Base-by-base conservation (phyloP, 495 filamentous ascomycete species). In the Aspergillus biplanus region DNA sequence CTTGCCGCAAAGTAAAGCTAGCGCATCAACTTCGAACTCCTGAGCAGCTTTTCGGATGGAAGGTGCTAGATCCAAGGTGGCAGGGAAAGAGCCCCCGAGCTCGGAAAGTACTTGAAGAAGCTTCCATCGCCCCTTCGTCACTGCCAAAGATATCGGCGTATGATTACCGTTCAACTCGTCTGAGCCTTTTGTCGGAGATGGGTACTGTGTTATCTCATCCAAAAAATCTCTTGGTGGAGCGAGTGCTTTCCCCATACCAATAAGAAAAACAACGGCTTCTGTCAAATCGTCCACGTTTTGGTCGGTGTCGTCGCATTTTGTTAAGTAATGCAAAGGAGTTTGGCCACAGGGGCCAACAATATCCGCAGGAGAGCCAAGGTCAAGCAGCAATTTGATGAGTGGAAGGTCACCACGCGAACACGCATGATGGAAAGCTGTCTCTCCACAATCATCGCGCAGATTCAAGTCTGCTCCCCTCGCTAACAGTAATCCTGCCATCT, bases 381-480 rank as follows among this genome's bases (percentile, higher is more conserved):
- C 39, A 33, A 64, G 31, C 13, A 64, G 32, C 11, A 59, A 27
- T 12, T 34, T 8, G 5, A 64, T 53, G 27, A 64, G 35, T 21
- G 55, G 55, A 21, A 47, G 13, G 31, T 59, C 7, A 9, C 46
- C 46, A 7, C 31, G n/a, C 34, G 48, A 33, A 4, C 46, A 44
- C 3, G 56, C 62, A n/a, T 64, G 54, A 42, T 64, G 62, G 15
- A 64, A 15, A 32, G 33, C 55, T 7, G 56, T 59, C 34, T 16
- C 54, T 12, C 62, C 62, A 0, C 34, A 39, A 5, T 5, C 16
- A 59, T 58, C 62, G 8, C n/a, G 0, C 13, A 48, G 0, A 0
- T 13, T 7, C 11, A 42, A 32, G 15, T 59, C 56, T 15, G 62
- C 55, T 44, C 62, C 62, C 3, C 37, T 50, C 6, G 62, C 58